Conservation (phyloP, 2,329 filamentous ascomycete genomes). For the Chaetomium olivaceum region DNA sequence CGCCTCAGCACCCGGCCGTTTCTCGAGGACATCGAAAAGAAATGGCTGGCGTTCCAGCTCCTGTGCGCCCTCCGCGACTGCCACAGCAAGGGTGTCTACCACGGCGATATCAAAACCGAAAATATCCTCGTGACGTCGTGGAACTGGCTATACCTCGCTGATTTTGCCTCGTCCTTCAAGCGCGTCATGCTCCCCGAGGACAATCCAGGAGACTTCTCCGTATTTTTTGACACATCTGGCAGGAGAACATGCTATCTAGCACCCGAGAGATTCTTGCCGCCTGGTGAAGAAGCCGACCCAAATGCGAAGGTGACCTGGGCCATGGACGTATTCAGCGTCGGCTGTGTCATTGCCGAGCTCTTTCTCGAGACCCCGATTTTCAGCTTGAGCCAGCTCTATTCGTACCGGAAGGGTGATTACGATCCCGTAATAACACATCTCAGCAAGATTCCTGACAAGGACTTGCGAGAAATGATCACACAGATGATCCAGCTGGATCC, state of each 20-base stretch:
- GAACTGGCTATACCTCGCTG: conserved; percentile 99
- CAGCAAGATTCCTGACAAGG: conserved; percentile 81
- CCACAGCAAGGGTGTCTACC: conserved; percentile 84
- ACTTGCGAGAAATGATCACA: conserved; percentile 82
- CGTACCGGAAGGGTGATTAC: conserved; percentile 89
- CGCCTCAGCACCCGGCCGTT: conserved; percentile 95
- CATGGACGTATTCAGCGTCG: conserved; percentile 98
- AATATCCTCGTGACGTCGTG: conserved; percentile 96
- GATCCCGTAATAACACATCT: conserved; percentile 80
- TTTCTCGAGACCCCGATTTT: conserved; percentile 97
- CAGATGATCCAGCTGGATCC: conserved; percentile 98
- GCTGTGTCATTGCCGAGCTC: conserved; percentile 94
- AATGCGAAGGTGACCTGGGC: conserved; percentile 73
- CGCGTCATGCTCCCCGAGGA: conserved; percentile 91
- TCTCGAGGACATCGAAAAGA: conserved; percentile 96
- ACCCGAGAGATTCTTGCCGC: conserved; percentile 82
- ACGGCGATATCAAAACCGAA: conserved; percentile 98
- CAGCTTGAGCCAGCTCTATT: conserved; percentile 92
- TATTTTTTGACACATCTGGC: conserved; percentile 93
- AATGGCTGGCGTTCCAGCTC: conserved; percentile 96
- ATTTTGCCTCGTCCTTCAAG: conserved; percentile 95
- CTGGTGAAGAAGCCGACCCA: conserved; percentile 65
- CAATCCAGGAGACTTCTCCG: conserved; percentile 95
- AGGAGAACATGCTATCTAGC: conserved; percentile 92
- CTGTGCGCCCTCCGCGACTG: conserved; percentile 91